Percentiles rank a stretch among this genome's conserved stretches.
phyloP scores from a whole-genome alignment of 2,329 filamentous ascomycete species.

The Arthrobotrys entomopaga region DNA sequence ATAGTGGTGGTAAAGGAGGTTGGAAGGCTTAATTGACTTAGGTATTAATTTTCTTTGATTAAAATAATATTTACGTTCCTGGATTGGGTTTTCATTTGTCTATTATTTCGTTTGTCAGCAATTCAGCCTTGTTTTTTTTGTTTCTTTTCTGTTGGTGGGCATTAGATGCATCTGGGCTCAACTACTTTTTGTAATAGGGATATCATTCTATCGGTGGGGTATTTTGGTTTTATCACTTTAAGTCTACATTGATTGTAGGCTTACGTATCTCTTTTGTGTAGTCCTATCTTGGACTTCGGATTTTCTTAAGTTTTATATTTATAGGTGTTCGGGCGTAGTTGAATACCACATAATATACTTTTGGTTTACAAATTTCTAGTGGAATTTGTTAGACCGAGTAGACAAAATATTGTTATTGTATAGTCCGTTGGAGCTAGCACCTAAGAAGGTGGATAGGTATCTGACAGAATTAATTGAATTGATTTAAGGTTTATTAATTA shows the following conservation, averaged over 20 bases:
- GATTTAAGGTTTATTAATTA: too few species aligned
- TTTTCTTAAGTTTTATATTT: not conserved
- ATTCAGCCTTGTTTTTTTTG: conserved; percentile 23
- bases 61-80: conserved; percentile 26
- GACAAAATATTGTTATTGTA: too few species aligned
- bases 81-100: conserved; percentile 22
- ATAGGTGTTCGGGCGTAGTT: not conserved
- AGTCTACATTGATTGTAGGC: conserved; percentile 6
- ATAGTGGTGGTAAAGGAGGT: conserved; percentile 1
- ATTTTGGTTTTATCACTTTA: not conserved
- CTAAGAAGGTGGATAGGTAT: too few species aligned
- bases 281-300: not conserved
- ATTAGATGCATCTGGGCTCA: conserved; percentile 14
- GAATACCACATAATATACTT: not conserved
- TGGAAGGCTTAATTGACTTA: too few species aligned
- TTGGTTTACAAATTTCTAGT: too few species aligned
- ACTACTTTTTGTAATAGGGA: conserved; percentile 15
- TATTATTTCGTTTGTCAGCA: conserved; percentile 2
- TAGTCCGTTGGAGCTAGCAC: too few species aligned
- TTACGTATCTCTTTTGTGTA: not conserved
- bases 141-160: conserved; percentile 27
- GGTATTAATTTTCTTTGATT: not conserved
- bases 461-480: too few species aligned
- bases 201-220: conserved; percentile 6
- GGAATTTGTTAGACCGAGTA: too few species aligned